Evolutionary conservation across 768 basidiomycete genomes (phyloP), one percentile per base, ranked within the genome.

Genomic region (Terana coerulea): DNA sequence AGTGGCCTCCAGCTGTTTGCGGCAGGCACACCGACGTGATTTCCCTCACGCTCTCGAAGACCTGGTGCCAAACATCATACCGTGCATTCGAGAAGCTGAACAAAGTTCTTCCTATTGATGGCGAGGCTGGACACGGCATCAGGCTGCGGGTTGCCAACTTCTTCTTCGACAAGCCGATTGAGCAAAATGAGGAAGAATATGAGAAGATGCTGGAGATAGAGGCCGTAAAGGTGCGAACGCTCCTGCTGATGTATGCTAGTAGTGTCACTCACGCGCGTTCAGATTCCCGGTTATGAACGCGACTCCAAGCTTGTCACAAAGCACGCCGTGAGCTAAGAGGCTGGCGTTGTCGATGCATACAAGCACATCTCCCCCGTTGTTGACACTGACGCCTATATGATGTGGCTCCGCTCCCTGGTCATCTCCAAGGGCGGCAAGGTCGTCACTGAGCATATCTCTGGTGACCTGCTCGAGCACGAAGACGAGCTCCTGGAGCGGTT

Each of bases 1-100:
- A 72, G 52, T 70, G 62, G 53, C 69, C 70, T 6, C 70, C 70
- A 9, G 70, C 70, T 1, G 70, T 72, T 19, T 70, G 70, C 55
- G 70, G 70, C 41, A 58, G 65, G 37, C 69, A 72, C 57, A 68
- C 67, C 11, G 68, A 70, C 58, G 52, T 58, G 19, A 65, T 65
- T 41, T 72, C 69, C 4, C 58, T 70, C 11, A 57, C 51, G 21
- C 61, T 67, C 36, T 68, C 70, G 11, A 68, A 69, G 41, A 59
- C 6, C 24, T 71, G 69, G 70, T 65, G 64, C 52, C 64, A 68
- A 67, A 63, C 63, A n/a, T 60, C 66, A 8, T 71, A 71, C 60
- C 66, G 66, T 41, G 58, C 61, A 22, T 66, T 65, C 47, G 64
- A 67, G 55, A 42, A 57, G 33, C 48, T 56, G 26, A 36, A 40